These are phyloP conservation scores for Monoraphidium neglectum DNA, from an alignment of 139 green algal species.

Conservation along the genomic window DNA sequence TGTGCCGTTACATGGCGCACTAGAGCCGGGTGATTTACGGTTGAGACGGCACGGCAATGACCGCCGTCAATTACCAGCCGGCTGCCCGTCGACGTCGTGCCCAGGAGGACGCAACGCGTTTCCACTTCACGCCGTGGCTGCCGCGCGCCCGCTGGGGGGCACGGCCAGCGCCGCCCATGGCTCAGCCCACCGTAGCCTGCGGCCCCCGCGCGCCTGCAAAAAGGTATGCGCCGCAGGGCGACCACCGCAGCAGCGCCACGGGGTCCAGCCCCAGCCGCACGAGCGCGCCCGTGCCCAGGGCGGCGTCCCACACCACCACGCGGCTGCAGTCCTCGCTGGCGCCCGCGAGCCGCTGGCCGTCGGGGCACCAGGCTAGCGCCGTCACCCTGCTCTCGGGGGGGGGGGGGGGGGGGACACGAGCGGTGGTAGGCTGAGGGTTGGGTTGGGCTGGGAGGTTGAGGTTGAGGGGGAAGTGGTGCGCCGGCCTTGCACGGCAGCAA, in stretches of 20 bases:
- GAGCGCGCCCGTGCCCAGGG: not conserved
- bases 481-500: not conserved
- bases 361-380: slow-evolving; percentile 45
- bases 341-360: slow-evolving; percentile 50
- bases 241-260: slow-evolving; percentile 48
- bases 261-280: slow-evolving; percentile 31
- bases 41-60: too few species aligned
- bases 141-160: too few species aligned
- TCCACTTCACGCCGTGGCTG: too few species aligned
- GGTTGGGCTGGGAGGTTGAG: not conserved
- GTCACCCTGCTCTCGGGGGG: slow-evolving; percentile 30
- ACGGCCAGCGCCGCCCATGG: too few species aligned
- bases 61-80: too few species aligned
- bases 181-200: too few species aligned
- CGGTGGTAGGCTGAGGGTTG: not conserved
- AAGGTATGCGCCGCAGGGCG: slow-evolving; percentile 54
- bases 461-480: not conserved
- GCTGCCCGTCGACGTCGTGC: too few species aligned
- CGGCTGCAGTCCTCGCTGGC: slow-evolving; percentile 38
- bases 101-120: too few species aligned
- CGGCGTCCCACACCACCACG: slow-evolving; percentile 56
- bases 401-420: not conserved
- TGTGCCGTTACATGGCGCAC: too few species aligned
- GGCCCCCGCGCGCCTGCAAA: slow-evolving; percentile 39
- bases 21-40: too few species aligned